Evolutionary conservation across 2,329 filamentous ascomycete species (phyloP).

Genomic region (Pyrenochaeta sp.): DNA sequence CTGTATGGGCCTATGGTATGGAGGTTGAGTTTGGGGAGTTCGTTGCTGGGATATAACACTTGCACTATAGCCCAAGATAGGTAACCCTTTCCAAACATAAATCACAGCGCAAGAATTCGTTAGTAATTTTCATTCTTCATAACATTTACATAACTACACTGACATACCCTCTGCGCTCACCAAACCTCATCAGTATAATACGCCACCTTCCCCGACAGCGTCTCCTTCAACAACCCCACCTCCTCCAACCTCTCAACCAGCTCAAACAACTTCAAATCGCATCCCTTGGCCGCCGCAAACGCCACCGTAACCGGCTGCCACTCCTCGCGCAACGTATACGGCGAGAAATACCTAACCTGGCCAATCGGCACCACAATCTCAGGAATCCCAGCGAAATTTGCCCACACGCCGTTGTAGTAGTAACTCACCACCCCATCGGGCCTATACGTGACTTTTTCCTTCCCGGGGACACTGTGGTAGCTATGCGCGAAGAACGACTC

Average conservation of each 20-base stretch:
- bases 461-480: constrained; percentile 4
- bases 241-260: constrained; percentile 3
- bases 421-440: background rate
- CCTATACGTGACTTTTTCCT: constrained; percentile 5
- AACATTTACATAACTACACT: too few species aligned
- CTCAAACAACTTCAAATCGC: constrained; percentile 12
- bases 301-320: constrained; percentile 15
- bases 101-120: too few species aligned
- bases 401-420: constrained; percentile 5
- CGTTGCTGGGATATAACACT: too few species aligned
- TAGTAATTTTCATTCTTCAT: too few species aligned
- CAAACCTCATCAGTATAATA: constrained; percentile 14
- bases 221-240: constrained; percentile 2
- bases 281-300: constrained; percentile 12
- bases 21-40: too few species aligned
- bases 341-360: constrained; percentile 8
- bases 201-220: constrained; percentile 6
- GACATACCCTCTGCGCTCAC: too few species aligned
- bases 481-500: constrained; percentile 10
- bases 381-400: constrained; percentile 11
- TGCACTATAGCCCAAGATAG: too few species aligned
- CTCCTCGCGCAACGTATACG: constrained; percentile 6
- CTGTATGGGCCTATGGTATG: too few species aligned
- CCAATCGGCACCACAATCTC: constrained; percentile 13
- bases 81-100: too few species aligned